Conservation (phyloP, 2,329 filamentous ascomycete genomes). For the Ophiostoma piceae region DNA sequence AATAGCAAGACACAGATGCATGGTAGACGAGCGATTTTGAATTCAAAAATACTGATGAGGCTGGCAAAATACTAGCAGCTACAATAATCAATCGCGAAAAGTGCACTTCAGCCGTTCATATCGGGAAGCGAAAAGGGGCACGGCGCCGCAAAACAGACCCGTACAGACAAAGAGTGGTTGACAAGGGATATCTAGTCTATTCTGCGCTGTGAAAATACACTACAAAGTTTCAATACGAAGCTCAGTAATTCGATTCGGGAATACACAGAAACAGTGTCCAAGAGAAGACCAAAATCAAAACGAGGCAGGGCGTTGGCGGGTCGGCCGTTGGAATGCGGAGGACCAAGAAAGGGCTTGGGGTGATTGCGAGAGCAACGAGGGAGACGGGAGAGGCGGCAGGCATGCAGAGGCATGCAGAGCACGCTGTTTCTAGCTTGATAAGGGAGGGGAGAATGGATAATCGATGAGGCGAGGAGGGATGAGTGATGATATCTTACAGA, state of each 20-base stretch:
- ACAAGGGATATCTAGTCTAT: background rate
- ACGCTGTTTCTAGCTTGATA: background rate
- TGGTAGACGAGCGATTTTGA: background rate
- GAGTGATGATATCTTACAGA: background rate
- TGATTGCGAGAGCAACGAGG: slow-evolving; percentile 7
- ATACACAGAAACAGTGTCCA: background rate
- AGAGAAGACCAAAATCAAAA: background rate
- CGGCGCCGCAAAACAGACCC: background rate
- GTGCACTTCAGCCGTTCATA: background rate
- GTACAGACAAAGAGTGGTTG: background rate
- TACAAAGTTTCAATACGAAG: background rate
- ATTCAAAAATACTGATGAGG: background rate
- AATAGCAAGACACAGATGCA: background rate
- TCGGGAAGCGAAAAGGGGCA: background rate
- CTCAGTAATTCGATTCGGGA: background rate
- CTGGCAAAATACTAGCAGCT: background rate
- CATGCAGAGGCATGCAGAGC: background rate
- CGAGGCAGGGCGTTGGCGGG: background rate
- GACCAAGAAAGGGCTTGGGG: background rate
- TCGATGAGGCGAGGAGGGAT: background rate
- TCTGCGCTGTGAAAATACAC: background rate
- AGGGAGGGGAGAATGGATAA: background rate
- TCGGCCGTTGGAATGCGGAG: slow-evolving; percentile 19
- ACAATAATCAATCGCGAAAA: background rate
- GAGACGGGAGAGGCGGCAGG: background rate